Conservation (phyloP, 192 early-diverging fungal species). For the Backusella tarrabulga region DNA sequence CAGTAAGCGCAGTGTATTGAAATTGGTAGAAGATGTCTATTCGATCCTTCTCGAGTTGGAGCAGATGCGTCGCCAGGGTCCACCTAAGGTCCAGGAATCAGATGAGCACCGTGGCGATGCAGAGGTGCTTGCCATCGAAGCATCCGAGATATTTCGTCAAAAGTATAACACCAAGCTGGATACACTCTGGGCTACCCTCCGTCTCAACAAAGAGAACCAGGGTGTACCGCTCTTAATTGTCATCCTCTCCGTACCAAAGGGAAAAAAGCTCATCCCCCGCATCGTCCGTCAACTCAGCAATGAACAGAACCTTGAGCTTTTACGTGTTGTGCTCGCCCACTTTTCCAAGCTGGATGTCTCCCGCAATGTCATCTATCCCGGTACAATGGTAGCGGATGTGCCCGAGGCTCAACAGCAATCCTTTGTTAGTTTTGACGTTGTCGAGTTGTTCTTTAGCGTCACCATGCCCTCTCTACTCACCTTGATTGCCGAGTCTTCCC, state of each 20-base stretch:
- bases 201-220: conserved; percentile 29
- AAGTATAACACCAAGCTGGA: conserved; percentile 46
- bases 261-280: conserved; percentile 83
- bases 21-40: conserved; percentile 79
- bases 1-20: conserved; percentile 55
- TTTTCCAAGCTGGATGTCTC: conserved; percentile 74
- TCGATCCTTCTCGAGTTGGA: conserved; percentile 77
- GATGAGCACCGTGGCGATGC: conserved; percentile 1
- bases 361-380: conserved; percentile 46
- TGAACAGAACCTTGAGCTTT: conserved; percentile 76
- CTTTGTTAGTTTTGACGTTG: conserved; percentile 55
- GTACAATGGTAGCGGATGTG: conserved; percentile 23
- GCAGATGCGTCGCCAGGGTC: conserved; percentile 74
- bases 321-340: conserved; percentile 71
- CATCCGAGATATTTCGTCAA: conserved; percentile 43
- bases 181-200: conserved; percentile 62
- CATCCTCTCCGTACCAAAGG: conserved; percentile 84
- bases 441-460: conserved; percentile 84
- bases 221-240: conserved; percentile 50
- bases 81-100: conserved; percentile 30
- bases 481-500: conserved; percentile 81
- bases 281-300: conserved; percentile 72
- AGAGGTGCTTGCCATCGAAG: background rate
- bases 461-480: conserved; percentile 81
- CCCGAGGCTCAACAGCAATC: conserved; percentile 21